phyloP scores from a whole-genome alignment of 495 filamentous ascomycete species.

The Lasiosphaeria hispida region DNA sequence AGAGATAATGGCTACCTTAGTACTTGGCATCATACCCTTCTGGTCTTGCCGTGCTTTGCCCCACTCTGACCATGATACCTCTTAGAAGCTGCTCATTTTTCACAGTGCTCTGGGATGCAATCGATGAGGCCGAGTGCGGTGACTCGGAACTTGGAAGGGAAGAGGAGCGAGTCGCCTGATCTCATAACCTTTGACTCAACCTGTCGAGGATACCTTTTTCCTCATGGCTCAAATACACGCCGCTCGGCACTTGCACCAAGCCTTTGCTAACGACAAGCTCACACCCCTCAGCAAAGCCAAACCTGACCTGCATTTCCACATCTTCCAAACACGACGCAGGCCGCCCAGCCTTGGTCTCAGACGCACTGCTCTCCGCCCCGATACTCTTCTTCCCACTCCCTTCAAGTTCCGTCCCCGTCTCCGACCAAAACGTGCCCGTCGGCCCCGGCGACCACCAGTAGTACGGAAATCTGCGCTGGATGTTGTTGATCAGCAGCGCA shows the following conservation, averaged over 20 bases:
- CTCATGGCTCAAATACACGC: slow-evolving; percentile 38
- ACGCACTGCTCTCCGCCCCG: neutral
- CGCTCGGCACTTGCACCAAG: slow-evolving; percentile 33
- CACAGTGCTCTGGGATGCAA: too few relatives aligned
- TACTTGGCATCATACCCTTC: too few relatives aligned
- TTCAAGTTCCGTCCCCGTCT: slow-evolving; percentile 2
- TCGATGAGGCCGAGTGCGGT: too few relatives aligned
- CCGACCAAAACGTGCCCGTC: slow-evolving; percentile 37
- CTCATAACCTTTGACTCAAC: slow-evolving; percentile 33
- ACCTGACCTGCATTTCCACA: neutral
- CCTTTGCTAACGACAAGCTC: slow-evolving; percentile 32
- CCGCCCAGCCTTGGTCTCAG: neutral
- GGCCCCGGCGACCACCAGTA: slow-evolving; percentile 70
- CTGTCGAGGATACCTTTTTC: slow-evolving; percentile 42
- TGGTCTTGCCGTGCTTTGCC: too few relatives aligned
- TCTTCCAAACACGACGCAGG: too few relatives aligned
- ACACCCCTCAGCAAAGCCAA: slow-evolving; percentile 14
- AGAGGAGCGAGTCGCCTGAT: too few relatives aligned
- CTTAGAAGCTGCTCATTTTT: too few relatives aligned
- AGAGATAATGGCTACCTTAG: too few relatives aligned
- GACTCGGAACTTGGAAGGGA: too few relatives aligned
- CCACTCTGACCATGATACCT: too few relatives aligned
- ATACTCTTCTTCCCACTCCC: neutral
- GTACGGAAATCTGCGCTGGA: slow-evolving; percentile 69
- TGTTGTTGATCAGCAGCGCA: slow-evolving; percentile 72